These are phyloP conservation scores for Acanthamoeba divionensis DNA, from an alignment of 208 protist species.

Conservation along the genomic window DNA sequence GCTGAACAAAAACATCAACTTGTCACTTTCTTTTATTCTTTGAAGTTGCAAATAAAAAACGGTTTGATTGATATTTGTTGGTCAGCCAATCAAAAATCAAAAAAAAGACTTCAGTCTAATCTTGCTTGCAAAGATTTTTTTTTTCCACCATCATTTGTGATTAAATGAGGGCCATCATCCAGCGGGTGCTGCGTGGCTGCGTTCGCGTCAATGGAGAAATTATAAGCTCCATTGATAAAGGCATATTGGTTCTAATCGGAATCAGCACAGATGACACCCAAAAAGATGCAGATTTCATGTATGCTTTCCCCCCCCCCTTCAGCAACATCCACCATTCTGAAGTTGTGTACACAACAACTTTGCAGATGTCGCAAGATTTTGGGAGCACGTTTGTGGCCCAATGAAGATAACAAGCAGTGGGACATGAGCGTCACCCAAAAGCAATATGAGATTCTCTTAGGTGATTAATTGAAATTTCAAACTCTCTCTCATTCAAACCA, in stretches of 20 bases:
- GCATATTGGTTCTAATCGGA: conserved; percentile 66
- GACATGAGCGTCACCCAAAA: conserved; percentile 47
- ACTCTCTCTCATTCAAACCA: too few species aligned
- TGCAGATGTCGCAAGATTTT: conserved; percentile 63
- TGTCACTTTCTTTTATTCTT: not conserved
- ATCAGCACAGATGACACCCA: conserved; percentile 60
- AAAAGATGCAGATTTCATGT: conserved; percentile 64
- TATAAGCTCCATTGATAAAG: conserved; percentile 62
- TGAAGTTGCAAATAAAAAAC: too few species aligned
- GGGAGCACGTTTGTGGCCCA: conserved; percentile 54
- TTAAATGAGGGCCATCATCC: conserved; percentile 69
- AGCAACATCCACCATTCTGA: not conserved
- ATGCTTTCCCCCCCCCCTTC: not conserved
- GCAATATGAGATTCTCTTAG: conserved; percentile 67
- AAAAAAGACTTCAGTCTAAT: too few species aligned
- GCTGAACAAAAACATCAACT: too few species aligned
- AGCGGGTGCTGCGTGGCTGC: conserved; percentile 59
- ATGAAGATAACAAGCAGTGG: conserved; percentile 61
- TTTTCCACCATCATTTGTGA: too few species aligned
- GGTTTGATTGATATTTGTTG: too few species aligned
- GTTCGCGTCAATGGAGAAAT: conserved; percentile 64
- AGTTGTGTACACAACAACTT: not conserved
- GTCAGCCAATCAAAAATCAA: too few species aligned
- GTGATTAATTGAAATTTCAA: not conserved
- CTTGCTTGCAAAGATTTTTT: too few species aligned